Evolutionary conservation across 2,329 filamentous ascomycete species (phyloP), one percentile per base, ranked within the genome.

Genomic region (Stachybotrys chartarum): DNA sequence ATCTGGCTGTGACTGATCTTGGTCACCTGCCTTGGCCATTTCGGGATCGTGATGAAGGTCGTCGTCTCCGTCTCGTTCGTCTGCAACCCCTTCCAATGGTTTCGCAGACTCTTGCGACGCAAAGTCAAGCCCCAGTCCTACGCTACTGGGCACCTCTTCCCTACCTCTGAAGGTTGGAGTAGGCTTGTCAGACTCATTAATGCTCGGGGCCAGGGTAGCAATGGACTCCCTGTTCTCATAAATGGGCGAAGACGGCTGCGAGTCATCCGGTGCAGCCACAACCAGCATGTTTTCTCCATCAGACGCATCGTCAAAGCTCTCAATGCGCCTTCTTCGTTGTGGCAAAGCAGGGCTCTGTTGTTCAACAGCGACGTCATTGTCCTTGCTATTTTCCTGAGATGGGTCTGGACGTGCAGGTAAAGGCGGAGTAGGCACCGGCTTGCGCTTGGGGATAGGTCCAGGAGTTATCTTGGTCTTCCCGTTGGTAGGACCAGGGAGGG

Each of bases 401-500:
- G n/a, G 7, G 18, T 32, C 32, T n/a, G 30, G 49, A 59, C 52
- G 10, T 54, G 51, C 1, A 51, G 32, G 42, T 44, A 16, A 17
- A 32, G 49, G 18, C 59, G 54, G 8, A 59, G 55, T 6, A 56
- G 80, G 72, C 8, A 87, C 71, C 2, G 84, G 78, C 63, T 87
- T 90, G n/a, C 87, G 78, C 65, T 83, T 86, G 3, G 85, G 82
- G 1, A 85, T 76, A 31, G 76, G 76, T 56, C 77, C 80, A 16
- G 80, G 75, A 51, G 78, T 80, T 49, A 81, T 79, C 64, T 81
- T 83, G 7, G 82, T 79, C 56, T 76, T 80, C 54, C 78, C 81
- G 42, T 85, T 82, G 1, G 86, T 87, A 47, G 78, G 82, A 2
- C 70, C 65, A 6, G 91, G 91, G 1, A 96, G 77, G 4, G 91